Base-by-base conservation (phyloP, 2,329 filamentous ascomycete genomes). In the Phoma sp. region DNA sequence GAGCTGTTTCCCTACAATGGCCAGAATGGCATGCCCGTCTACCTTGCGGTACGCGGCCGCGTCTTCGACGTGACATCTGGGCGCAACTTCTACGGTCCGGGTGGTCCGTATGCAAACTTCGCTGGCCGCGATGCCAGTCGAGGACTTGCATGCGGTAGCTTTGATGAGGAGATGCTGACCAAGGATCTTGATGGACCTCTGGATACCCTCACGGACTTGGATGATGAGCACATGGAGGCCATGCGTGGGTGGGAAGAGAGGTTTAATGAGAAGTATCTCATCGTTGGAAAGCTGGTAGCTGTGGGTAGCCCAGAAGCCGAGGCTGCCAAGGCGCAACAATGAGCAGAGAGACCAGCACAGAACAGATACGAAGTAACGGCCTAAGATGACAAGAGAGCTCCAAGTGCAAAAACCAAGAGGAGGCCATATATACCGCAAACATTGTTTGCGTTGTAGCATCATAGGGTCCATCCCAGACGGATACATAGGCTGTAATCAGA, bases 81-180 rank as follows among this genome's bases (percentile, higher is more conserved):
- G 20, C 86, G 89, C 69, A 93, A 96, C 80, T 98, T 98, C 77
- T 99, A 99, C 78, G 95, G 95, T 4, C 95, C 95, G 17, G 93
- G 92, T 11, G 93, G 93, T 0, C 92, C 93, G 2, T 99, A 99
- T 76, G 88, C 88, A 75, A 98, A 98, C 79, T 99, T 99, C 72
- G 95, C 95, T 0, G 95, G 95, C 0, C 83, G 93, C 32, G 95
- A 99, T 76, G 95, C 95, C 17, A 92, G 86, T 61, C 84, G 93
- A 46, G 95, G 95, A 1, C 79, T 99, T 39, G 62, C 62, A 17
- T 60, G 56, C 12, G 43, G 56, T 15, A 59, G 54, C 47, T 63
- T 59, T 32, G 51, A 62, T 37, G 52, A 58, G 20, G 46, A 54
- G 12, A 61, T 49, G 53, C 53, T 57, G 59, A 98, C 95, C 15